Conservation (phyloP, 2,329 filamentous ascomycete species). For the Trichoderma koningii region DNA sequence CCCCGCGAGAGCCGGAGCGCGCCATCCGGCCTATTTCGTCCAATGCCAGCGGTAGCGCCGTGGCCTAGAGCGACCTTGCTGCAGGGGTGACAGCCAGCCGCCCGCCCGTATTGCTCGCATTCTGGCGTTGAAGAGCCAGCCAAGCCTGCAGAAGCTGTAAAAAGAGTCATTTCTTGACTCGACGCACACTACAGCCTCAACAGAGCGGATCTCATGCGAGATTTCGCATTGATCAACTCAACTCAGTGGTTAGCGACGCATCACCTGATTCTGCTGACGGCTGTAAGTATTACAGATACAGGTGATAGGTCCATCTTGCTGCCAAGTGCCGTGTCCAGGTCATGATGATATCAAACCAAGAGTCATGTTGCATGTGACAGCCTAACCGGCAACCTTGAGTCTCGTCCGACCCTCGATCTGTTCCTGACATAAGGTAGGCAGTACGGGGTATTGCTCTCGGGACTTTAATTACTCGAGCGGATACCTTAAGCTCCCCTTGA, state of each 20-base stretch:
- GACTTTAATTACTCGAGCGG: background rate
- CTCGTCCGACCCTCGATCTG: background rate
- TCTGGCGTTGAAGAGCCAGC: background rate
- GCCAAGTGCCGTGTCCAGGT: background rate
- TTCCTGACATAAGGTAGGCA: background rate
- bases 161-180: background rate
- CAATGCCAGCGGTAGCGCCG: background rate
- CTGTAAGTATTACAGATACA: too few species aligned
- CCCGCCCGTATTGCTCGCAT: conserved; percentile 21
- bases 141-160: background rate
- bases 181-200: background rate
- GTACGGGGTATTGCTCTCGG: background rate
- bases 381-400: background rate
- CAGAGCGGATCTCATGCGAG: background rate
- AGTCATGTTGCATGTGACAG: conserved; percentile 16
- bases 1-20: background rate
- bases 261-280: background rate
- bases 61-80: background rate
- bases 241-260: background rate
- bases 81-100: background rate
- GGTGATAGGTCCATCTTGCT: too few species aligned
- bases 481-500: background rate
- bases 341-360: background rate
- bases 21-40: conserved; percentile 7
- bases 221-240: background rate